A percentile compares a stretch with the other conserved stretches of the same genome.
Evolutionary conservation across 1,284 basidiomycete species (phyloP).

Genomic region (Sporisorium reilianum): DNA sequence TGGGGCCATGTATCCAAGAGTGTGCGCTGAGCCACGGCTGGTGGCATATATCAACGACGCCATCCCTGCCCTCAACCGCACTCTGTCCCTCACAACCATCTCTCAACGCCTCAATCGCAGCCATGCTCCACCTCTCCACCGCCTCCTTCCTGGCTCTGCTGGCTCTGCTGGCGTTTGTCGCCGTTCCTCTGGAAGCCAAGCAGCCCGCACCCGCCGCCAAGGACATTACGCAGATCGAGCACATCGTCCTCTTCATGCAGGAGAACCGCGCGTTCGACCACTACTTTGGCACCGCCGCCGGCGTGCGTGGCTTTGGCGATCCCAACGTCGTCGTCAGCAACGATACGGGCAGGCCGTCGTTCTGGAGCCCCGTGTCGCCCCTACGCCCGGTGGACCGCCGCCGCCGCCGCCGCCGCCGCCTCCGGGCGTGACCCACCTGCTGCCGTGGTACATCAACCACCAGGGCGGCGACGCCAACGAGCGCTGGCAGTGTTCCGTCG

Average conservation of each 20-base stretch:
- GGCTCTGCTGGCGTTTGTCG: slow-evolving; percentile 7
- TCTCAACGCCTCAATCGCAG: too few relatives aligned
- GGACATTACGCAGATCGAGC: slow-evolving; percentile 31
- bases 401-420: slow-evolving; percentile 8
- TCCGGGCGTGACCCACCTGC: slow-evolving; percentile 41
- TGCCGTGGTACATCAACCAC: slow-evolving; percentile 59
- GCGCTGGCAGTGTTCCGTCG: slow-evolving; percentile 56
- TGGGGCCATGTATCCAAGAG: too few relatives aligned
- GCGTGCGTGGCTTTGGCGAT: slow-evolving; percentile 62
- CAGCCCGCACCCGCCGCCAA: not conserved
- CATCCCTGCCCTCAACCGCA: not conserved
- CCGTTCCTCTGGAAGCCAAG: too few relatives aligned
- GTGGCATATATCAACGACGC: too few relatives aligned
- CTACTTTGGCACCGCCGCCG: slow-evolving; percentile 61
- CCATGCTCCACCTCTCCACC: not conserved
- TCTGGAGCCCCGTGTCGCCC: slow-evolving; percentile 39
- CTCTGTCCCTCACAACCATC: too few relatives aligned
- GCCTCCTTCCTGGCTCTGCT: slow-evolving; percentile 7
- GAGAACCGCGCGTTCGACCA: slow-evolving; percentile 66
- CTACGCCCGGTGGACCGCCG: not conserved
- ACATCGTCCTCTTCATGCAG: slow-evolving; percentile 61
- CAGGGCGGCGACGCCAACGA: slow-evolving; percentile 54
- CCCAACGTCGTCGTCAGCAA: slow-evolving; percentile 58
- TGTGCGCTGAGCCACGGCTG: too few relatives aligned
- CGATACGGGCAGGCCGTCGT: slow-evolving; percentile 51